These are phyloP conservation scores for Phytophthora sp. DNA, from an alignment of 352 stramenopile genomes.

Conservation along the genomic window DNA sequence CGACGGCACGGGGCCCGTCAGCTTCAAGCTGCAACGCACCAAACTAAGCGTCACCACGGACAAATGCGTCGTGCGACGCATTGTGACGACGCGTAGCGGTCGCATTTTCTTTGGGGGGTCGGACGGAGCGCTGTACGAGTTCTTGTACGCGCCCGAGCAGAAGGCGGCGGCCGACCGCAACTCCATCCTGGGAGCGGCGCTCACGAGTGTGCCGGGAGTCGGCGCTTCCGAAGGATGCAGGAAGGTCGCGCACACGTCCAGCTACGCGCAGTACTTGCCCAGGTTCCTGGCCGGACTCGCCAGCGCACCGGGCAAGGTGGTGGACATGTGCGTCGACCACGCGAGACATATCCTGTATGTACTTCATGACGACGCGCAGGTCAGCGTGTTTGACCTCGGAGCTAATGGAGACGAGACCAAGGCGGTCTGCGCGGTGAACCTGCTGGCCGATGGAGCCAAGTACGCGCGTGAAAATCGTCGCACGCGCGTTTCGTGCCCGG, in stretches of 20 bases:
- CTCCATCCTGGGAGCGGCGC: conserved; percentile 34
- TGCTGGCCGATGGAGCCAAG: conserved; percentile 74
- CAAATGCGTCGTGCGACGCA: conserved; percentile 92
- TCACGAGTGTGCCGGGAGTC: conserved; percentile 34
- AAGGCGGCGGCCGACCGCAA: conserved; percentile 38
- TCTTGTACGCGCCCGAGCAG: conserved; percentile 72
- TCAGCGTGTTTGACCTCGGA: conserved; percentile 81
- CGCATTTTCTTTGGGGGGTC: conserved; percentile 97
- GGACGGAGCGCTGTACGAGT: conserved; percentile 96
- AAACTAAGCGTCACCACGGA: conserved; percentile 94
- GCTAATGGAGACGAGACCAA: conserved; percentile 57
- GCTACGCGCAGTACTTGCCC: conserved; percentile 79
- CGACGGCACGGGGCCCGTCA: conserved; percentile 9
- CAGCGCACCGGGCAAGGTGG: conserved; percentile 82
- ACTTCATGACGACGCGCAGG: conserved; percentile 81
- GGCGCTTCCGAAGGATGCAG: conserved; percentile 81
- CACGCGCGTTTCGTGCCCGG: conserved; percentile 81
- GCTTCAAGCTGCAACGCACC: conserved; percentile 75
- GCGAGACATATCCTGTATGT: conserved; percentile 92
- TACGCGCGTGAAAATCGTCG: conserved; percentile 86
- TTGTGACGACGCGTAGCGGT: conserved; percentile 85
- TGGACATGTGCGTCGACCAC: conserved; percentile 89
- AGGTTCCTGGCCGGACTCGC: conserved; percentile 79
- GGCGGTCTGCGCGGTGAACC: conserved; percentile 69
- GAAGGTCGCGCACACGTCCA: conserved; percentile 93